Conservation (phyloP, 108 stramenopile genomes). For the Schizochytrium sp. region DNA sequence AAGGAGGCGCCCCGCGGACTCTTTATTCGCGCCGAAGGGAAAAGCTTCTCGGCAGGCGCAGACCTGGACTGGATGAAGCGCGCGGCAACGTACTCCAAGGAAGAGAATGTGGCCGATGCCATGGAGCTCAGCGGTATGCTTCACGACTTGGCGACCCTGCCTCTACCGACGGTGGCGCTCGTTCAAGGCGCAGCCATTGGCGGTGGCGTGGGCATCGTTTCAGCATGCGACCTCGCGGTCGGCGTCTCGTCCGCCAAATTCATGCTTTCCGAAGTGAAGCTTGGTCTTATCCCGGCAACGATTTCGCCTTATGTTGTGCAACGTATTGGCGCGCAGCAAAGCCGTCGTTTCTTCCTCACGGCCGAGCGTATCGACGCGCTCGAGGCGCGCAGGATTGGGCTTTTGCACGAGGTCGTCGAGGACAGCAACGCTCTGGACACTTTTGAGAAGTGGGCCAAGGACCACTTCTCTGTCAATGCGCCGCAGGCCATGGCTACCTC, state of each 20-base stretch:
- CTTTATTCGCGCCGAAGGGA: not conserved
- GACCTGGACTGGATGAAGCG: slow-evolving; percentile 16
- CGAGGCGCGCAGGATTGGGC: slow-evolving; percentile 6
- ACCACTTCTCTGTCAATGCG: not conserved
- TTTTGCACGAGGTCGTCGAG: slow-evolving; percentile 15
- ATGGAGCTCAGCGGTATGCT: slow-evolving; percentile 13
- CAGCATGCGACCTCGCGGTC: slow-evolving; percentile 10
- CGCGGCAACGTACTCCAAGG: not conserved
- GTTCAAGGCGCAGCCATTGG: not conserved
- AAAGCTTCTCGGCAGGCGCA: slow-evolving; percentile 6
- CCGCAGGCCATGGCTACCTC: slow-evolving; percentile 14
- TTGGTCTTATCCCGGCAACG: slow-evolving; percentile 19
- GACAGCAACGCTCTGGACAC: not conserved
- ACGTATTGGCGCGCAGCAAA: not conserved
- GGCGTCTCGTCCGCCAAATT: not conserved
- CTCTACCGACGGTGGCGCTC: not conserved
- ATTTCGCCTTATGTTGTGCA: slow-evolving; percentile 17
- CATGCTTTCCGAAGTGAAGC: slow-evolving; percentile 11
- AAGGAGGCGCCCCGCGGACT: not conserved
- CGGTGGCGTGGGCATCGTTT: not conserved
- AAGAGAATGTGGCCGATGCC: not conserved
- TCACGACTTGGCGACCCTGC: not conserved
- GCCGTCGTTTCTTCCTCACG: slow-evolving; percentile 5
- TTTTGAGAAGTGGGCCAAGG: not conserved
- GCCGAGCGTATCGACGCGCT: not conserved